Conservation (phyloP, 169 alveolate genomes). For the Cryptosporidium ubiquitum region DNA sequence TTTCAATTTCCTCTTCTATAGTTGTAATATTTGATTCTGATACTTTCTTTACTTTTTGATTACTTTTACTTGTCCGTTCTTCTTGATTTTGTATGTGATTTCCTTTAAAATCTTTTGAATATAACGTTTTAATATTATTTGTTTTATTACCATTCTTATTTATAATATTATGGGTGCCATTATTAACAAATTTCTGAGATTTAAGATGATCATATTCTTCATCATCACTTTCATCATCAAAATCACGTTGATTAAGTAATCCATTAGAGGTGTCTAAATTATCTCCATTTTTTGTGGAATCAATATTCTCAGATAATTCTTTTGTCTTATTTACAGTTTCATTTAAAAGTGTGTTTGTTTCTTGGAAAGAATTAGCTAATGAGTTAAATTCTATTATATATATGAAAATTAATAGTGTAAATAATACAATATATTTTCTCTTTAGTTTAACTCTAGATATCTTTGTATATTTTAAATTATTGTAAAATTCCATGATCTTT, state of each 20-base stretch:
- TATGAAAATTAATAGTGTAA: not conserved
- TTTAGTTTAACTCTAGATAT: not conserved
- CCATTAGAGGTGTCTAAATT: not conserved
- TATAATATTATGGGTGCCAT: not conserved
- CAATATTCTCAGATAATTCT: not conserved
- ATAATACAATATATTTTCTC: too few relatives aligned
- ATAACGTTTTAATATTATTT: not conserved
- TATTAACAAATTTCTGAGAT: not conserved
- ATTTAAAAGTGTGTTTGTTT: not conserved
- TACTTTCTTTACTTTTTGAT: too few relatives aligned
- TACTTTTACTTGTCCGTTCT: not conserved
- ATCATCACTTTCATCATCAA: conserved; percentile 63
- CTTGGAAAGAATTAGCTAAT: not conserved
- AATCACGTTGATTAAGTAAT: not conserved
- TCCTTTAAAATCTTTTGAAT: too few relatives aligned
- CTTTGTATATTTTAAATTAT: too few relatives aligned
- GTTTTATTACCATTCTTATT: not conserved
- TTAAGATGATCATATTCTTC: not conserved
- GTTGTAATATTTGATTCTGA: not conserved
- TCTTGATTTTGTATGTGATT: not conserved
- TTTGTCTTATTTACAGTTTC: not conserved
- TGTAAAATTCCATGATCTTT: not conserved
- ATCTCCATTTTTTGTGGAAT: not conserved
- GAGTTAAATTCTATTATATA: not conserved
- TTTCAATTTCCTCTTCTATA: not conserved